These are phyloP conservation scores for Rhodomyrtus psidioides DNA, from an alignment of 441 rosid species.

Conservation along the genomic window DNA sequence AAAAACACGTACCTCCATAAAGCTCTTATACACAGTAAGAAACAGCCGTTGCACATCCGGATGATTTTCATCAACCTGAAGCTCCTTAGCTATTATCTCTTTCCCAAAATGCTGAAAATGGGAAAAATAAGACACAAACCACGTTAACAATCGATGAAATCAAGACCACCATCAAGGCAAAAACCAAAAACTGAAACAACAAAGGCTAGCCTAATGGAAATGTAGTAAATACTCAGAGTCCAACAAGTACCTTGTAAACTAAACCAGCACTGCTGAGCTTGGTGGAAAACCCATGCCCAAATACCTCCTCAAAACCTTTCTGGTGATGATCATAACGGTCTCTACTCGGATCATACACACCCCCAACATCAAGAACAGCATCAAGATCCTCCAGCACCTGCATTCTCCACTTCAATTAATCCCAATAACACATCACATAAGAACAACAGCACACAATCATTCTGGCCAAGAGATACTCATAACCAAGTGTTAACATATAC, in stretches of 20 bases:
- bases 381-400: no score
- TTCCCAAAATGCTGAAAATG: constrained; percentile 75
- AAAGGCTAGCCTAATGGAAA: not conserved
- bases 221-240: no score
- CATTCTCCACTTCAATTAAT: no score
- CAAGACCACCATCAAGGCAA: not conserved
- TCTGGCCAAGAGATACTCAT: not conserved
- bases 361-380: no score
- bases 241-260: no score
- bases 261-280: no score
- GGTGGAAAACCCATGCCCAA: no score
- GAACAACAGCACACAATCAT: not conserved
- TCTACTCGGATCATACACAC: no score
- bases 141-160: not conserved
- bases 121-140: not conserved
- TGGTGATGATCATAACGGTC: no score
- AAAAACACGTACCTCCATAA: constrained; percentile 55
- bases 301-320: no score
- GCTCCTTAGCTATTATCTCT: constrained; percentile 83
- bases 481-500: not conserved
- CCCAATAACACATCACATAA: not conserved
- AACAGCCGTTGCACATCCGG: constrained; percentile 70
- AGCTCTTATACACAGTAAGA: constrained; percentile 79
- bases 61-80: constrained; percentile 62
- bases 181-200: not conserved